phyloP scores from a whole-genome alignment of 345 rosid species.

The Salix viminalis region DNA sequence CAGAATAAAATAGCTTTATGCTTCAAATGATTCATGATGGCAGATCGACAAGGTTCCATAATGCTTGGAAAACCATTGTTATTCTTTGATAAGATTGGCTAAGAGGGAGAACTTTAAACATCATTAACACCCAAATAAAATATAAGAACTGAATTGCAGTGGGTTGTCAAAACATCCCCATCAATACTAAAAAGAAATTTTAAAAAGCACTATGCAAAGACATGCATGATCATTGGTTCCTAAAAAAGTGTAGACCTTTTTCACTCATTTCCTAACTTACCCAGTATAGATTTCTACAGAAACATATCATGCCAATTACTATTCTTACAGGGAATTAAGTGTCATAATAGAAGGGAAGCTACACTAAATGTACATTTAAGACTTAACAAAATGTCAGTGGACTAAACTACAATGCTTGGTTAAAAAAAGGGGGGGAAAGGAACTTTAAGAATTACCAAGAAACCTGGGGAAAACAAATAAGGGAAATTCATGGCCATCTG shows the following conservation, averaged over 20 bases:
- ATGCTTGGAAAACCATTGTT: background rate
- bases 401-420: background rate
- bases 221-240: background rate
- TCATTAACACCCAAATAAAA: background rate
- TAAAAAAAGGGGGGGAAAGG: background rate
- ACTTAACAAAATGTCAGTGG: background rate
- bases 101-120: background rate
- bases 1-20: background rate
- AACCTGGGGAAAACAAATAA: conserved; percentile 64
- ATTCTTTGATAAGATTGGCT: background rate
- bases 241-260: background rate
- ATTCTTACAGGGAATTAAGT: background rate
- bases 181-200: background rate
- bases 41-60: background rate
- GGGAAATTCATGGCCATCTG: conserved; percentile 59
- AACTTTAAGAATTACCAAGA: conserved; percentile 50
- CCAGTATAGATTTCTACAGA: background rate
- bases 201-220: background rate
- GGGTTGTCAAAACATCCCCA: background rate
- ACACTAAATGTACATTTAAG: background rate
- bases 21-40: background rate
- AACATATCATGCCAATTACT: too few species aligned
- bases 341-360: background rate
- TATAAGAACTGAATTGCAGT: background rate
- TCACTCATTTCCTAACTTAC: background rate